Evolutionary conservation across 2,329 filamentous ascomycete species (phyloP).

Genomic region (Cyphellophora europaea): DNA sequence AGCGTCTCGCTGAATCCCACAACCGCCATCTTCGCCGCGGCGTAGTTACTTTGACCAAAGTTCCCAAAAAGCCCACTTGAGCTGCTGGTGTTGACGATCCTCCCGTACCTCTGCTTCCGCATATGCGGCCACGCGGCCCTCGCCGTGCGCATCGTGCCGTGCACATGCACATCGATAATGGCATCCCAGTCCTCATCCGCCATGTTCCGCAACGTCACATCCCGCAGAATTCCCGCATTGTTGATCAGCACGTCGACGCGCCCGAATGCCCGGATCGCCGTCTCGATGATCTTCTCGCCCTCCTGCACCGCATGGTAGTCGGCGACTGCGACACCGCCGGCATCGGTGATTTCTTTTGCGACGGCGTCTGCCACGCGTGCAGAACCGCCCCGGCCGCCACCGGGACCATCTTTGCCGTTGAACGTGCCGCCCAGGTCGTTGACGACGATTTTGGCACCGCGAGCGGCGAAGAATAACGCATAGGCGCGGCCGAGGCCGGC

Average conservation of each 20-base stretch:
- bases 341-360: conserved; percentile 51
- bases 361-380: conserved; percentile 51
- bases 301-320: conserved; percentile 11
- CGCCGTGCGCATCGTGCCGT: conserved; percentile 88
- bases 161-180: conserved; percentile 84
- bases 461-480: conserved; percentile 77
- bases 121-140: conserved; percentile 94
- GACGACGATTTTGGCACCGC: conserved; percentile 89
- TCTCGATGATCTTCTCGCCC: conserved; percentile 63
- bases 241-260: conserved; percentile 29
- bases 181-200: conserved; percentile 93
- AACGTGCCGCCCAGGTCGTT: conserved; percentile 90
- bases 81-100: conserved; percentile 91
- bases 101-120: conserved; percentile 95
- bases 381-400: conserved; percentile 16
- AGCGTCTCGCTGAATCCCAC: conserved; percentile 96
- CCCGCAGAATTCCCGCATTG: conserved; percentile 49
- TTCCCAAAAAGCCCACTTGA: conserved; percentile 89
- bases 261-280: conserved; percentile 75
- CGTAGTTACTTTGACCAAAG: conserved; percentile 95
- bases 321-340: conserved; percentile 80
- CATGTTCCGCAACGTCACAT: conserved; percentile 97
- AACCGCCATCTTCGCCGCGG: conserved; percentile 86
- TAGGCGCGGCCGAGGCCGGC: conserved; percentile 75
- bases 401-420: conserved; percentile 79